Conservation (phyloP, 345 rosid species). For the Eucalyptus coolabah region DNA sequence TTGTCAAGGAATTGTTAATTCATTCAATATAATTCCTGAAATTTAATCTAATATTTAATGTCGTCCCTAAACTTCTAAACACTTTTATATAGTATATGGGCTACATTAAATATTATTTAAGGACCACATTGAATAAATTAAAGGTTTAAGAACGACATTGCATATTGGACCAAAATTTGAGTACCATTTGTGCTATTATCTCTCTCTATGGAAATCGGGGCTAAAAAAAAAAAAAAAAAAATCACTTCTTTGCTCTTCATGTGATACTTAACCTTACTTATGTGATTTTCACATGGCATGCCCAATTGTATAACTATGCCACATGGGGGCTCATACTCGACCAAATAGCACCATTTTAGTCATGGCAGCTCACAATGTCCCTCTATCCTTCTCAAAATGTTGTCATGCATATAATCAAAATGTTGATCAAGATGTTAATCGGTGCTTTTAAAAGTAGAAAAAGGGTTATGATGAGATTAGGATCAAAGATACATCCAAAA, state of each 20-base stretch:
- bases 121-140: no score
- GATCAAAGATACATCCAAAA: neutral
- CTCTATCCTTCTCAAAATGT: neutral
- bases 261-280: neutral
- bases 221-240: no score
- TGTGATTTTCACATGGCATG: neutral
- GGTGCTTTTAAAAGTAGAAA: neutral
- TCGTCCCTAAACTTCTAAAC: no score
- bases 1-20: no score
- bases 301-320: neutral
- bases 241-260: neutral
- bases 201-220: neutral
- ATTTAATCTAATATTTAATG: no score
- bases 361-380: neutral
- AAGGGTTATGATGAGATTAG: neutral
- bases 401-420: neutral
- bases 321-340: neutral
- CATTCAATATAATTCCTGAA: no score
- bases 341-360: neutral
- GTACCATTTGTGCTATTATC: neutral
- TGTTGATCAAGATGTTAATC: no score
- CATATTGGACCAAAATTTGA: no score
- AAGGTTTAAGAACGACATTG: rapidly evolving
- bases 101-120: no score
- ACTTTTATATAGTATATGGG: no score